Percentiles rank a stretch among this genome's conserved stretches.
phyloP scores from a whole-genome alignment of 177 flowering plant species.

The Vitis hybrid region DNA sequence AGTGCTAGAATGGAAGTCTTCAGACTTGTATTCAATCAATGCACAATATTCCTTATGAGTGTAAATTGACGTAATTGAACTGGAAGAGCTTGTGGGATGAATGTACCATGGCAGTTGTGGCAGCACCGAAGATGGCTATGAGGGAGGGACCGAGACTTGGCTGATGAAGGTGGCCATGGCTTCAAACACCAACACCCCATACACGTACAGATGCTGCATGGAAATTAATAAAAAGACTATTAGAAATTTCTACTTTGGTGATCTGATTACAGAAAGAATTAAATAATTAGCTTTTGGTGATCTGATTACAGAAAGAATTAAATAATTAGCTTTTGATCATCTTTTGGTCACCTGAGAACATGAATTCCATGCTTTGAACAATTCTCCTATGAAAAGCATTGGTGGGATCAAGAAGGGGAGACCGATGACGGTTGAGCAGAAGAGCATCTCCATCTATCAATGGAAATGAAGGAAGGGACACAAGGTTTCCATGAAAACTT shows the following conservation, averaged over 20 bases:
- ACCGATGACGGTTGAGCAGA: slow-evolving; percentile 87
- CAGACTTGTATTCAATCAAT: too few relatives aligned
- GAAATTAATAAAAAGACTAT: slow-evolving; percentile 1
- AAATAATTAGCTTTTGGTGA: neutral
- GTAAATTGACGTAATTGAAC: neutral
- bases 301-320: neutral
- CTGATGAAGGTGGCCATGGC: slow-evolving; percentile 96
- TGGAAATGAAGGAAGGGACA: neutral
- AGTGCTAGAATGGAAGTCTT: too few relatives aligned
- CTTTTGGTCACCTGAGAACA: slow-evolving; percentile 60
- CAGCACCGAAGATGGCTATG: slow-evolving; percentile 93
- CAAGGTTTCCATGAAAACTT: slow-evolving; percentile 1
- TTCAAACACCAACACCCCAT: slow-evolving; percentile 88
- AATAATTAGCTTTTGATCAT: neutral
- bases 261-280: neutral
- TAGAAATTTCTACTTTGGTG: neutral
- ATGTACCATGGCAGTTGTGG: slow-evolving; percentile 92
- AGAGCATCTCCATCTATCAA: slow-evolving; percentile 87
- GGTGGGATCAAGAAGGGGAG: slow-evolving; percentile 87
- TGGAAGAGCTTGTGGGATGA: neutral
- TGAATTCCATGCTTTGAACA: slow-evolving; percentile 76
- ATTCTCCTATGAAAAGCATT: slow-evolving; percentile 81
- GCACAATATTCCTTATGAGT: too few relatives aligned
- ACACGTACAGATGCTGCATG: slow-evolving; percentile 81
- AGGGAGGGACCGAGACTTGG: slow-evolving; percentile 91